Evolutionary conservation across 2,329 filamentous ascomycete species (phyloP), one percentile per base, ranked within the genome.

Genomic region (Colletotrichum sp.): DNA sequence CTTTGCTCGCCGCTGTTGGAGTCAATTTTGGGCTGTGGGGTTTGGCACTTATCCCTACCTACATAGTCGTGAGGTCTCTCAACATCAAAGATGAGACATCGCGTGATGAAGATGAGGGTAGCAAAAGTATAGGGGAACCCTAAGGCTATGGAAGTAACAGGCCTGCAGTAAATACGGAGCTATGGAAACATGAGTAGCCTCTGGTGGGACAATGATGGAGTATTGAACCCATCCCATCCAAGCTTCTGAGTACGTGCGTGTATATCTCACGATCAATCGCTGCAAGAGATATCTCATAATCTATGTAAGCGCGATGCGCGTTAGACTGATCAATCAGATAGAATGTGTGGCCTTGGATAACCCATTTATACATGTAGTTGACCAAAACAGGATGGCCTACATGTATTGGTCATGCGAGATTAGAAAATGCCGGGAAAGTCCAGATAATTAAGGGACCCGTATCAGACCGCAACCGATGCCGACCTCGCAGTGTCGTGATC

Each of bases 21-120:
- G 70, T 79, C 24, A 78, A 78, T 15, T 78, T 79, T 67, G 74
- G 71, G 4, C 43, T 78, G 6, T 79, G 76, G 73, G 76, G 71
- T 1, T 9, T 79, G 5, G 76, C 76, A 10, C 28, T 72, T 16
- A 34, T 78, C 13, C 77, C 78, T 7, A 76, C 71, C 4, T 78
- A 76, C 18, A 21, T 77, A 4, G 76, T 78, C 4, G 77, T 78
- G 18, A 69, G 61, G 4, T 65, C 68, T 13, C 64, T 75, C 1
- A 76, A 66, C 24, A 10, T 55, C n/a, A 32, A 48, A n/a, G 9
- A 48, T 48, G 38, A 48, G 3, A 12, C 18, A 48, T n/a, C 38
- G 26, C 18, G 26, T 7, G 57, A 71, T 21, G 26, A 8, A 64
- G 58, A 71, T 3, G 8, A 21, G 18, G 18, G 2, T 12, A n/a